Evolutionary conservation across 495 filamentous ascomycete genomes (phyloP), one percentile per base, ranked within the genome.

Genomic region (Penicillium cosmopolitanum): DNA sequence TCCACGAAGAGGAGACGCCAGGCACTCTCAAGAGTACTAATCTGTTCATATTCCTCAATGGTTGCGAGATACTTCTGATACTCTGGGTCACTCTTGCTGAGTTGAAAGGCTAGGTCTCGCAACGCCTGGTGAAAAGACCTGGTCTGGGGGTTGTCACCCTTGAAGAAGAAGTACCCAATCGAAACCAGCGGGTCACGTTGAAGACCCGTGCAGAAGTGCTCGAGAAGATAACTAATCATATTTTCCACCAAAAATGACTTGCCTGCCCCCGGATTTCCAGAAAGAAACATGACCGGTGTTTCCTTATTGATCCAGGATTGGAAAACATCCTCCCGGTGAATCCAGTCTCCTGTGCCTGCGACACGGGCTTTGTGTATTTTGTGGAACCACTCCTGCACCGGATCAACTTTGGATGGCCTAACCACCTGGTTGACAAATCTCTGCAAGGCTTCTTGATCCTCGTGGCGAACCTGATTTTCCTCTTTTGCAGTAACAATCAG

Each of bases 111-210:
- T 13, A 77, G 23, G 31, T 68, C 66, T 0, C 68, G 58, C 11
- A 77, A 40, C 0, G 69, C 69, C 28, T 66, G 63, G 47, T 73
- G 63, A 18, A 69, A 54, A 1, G 65, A 69, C 21, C 73, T 25
- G 4, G 67, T 70, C 11, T 64, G 54, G 11, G 67, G 66, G 36
- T 73, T 66, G 38, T 75, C 62, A 46, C 68, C 69, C 47, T 67
- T 72, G 67, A 73, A 72, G 57, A 70, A 74, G 58, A 74, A 76
- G 36, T 70, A 76, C 3, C 46, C 72, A 16, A 72, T 54, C 6
- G 64, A 73, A 56, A 51, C 55, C 51, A 61, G 60, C 4, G 64
- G 51, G 15, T 59, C 50, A 23, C 23, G 23, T 3, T 4, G 23
- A 4, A 23, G 1, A 23, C 23, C 23, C 23, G 23, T 23, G 23